Percentiles rank a stretch among this genome's conserved stretches.
Evolutionary conservation across 1,139 yeast species (phyloP).

Genomic region (Hansenula sp.): DNA sequence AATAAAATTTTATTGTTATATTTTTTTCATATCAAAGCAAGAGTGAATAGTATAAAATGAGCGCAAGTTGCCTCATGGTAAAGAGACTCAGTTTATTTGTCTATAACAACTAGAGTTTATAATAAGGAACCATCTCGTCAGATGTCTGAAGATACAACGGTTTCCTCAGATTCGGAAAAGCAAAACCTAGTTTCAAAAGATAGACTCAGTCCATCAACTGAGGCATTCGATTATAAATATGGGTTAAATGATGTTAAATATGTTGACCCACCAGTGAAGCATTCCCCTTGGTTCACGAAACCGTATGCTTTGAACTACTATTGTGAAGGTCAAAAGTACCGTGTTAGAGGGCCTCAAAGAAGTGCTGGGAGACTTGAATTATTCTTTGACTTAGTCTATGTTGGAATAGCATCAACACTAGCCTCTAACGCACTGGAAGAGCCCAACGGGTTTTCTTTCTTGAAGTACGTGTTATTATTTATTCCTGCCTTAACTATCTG

Average conservation of each 20-base stretch:
- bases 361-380: constrained; percentile 50
- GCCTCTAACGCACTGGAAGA: constrained; percentile 52
- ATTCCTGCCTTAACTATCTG: constrained; percentile 62
- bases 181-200: neutral
- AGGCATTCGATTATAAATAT: constrained; percentile 44
- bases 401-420: constrained; percentile 59
- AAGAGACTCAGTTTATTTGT: too few relatives aligned
- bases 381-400: constrained; percentile 60
- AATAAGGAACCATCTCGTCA: too few relatives aligned
- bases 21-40: too few relatives aligned
- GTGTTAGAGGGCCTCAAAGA: constrained; percentile 51
- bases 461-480: constrained; percentile 48
- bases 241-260: constrained; percentile 49
- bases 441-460: constrained; percentile 45
- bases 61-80: too few relatives aligned
- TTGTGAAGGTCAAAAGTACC: constrained; percentile 50
- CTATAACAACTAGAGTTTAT: too few relatives aligned
- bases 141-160: too few relatives aligned
- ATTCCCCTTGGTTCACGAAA: constrained; percentile 40
- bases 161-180: neutral
- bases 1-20: too few relatives aligned
- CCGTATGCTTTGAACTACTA: constrained; percentile 64
- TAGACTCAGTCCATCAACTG: constrained; percentile 29
- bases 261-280: constrained; percentile 39
- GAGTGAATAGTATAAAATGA: too few relatives aligned